These are phyloP conservation scores for Luvunga scandens DNA, from an alignment of 345 rosid genomes.

Conservation along the genomic window DNA sequence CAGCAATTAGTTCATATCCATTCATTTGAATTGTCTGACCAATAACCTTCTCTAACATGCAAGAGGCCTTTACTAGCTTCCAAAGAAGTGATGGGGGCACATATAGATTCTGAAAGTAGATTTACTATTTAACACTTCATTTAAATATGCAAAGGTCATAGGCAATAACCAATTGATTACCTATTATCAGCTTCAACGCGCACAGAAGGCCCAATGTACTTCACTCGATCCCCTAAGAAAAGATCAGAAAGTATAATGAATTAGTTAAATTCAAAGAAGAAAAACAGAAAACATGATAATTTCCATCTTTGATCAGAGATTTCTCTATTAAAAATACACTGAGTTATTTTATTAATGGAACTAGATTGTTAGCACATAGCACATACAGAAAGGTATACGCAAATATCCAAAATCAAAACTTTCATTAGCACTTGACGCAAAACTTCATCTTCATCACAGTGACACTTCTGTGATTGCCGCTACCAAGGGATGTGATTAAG, in stretches of 20 bases:
- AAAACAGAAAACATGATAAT: neutral
- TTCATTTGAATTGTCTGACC: neutral
- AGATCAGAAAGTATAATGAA: neutral
- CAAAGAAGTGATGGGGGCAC: neutral
- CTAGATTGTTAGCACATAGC: neutral
- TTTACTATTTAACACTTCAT: neutral
- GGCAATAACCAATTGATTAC: slow-evolving; percentile 35
- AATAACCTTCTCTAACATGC: neutral
- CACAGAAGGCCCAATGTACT: slow-evolving; percentile 65
- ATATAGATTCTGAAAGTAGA: neutral
- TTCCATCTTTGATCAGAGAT: too few relatives aligned
- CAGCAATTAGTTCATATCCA: neutral
- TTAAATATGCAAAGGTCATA: neutral
- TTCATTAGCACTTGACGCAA: neutral
- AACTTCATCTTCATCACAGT: neutral
- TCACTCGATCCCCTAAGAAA: slow-evolving; percentile 83
- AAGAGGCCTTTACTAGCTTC: neutral
- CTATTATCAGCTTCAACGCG: slow-evolving; percentile 57
- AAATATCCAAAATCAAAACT: neutral
- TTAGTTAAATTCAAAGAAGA: neutral
- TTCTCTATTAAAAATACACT: too few relatives aligned
- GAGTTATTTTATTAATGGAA: too few relatives aligned
- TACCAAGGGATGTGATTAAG: neutral
- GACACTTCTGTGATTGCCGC: neutral
- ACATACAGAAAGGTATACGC: neutral